phyloP scores from a whole-genome alignment of 108 stramenopile species.

The Pseudonitzschia multistriata region DNA sequence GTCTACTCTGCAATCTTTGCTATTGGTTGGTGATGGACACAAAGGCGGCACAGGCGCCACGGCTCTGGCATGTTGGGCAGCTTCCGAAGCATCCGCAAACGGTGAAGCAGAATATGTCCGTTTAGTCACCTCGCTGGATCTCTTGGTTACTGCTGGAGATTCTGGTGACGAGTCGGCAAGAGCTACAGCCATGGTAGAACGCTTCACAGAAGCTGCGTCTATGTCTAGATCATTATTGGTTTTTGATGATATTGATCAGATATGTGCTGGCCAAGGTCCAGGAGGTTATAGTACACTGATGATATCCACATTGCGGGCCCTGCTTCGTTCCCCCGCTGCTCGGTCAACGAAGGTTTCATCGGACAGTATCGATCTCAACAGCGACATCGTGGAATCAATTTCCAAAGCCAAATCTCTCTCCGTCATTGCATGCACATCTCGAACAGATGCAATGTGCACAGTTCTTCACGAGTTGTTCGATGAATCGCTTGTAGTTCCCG shows the following conservation, averaged over 20 bases:
- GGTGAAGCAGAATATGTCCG: slow-evolving; percentile 65
- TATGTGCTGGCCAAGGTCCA: slow-evolving; percentile 59
- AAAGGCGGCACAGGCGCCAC: slow-evolving; percentile 46
- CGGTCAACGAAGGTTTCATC: slow-evolving; percentile 35
- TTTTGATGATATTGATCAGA: slow-evolving; percentile 77
- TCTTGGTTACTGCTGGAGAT: slow-evolving; percentile 51
- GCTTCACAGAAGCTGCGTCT: slow-evolving; percentile 64
- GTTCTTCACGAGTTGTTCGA: slow-evolving; percentile 69
- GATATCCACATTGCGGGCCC: slow-evolving; percentile 73
- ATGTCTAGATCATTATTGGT: slow-evolving; percentile 65
- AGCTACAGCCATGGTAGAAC: slow-evolving; percentile 66
- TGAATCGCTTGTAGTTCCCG: slow-evolving; percentile 68
- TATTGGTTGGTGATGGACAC: slow-evolving; percentile 57
- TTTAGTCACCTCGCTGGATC: slow-evolving; percentile 67
- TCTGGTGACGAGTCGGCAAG: slow-evolving; percentile 64
- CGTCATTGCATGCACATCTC: slow-evolving; percentile 62
- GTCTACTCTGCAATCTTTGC: slow-evolving; percentile 45
- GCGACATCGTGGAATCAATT: slow-evolving; percentile 5
- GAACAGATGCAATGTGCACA: slow-evolving; percentile 65
- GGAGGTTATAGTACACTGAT: slow-evolving; percentile 71
- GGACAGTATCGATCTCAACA: slow-evolving; percentile 46
- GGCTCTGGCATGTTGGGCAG: slow-evolving; percentile 63
- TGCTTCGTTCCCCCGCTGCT: slow-evolving; percentile 63
- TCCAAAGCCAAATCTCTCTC: slow-evolving; percentile 50
- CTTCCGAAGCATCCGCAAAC: slow-evolving; percentile 54